Percentiles rank a stretch among this genome's conserved stretches.
These are phyloP conservation scores for Wickerhamiella lipophila DNA, from an alignment of 805 yeast genomes.

Conservation along the genomic window DNA sequence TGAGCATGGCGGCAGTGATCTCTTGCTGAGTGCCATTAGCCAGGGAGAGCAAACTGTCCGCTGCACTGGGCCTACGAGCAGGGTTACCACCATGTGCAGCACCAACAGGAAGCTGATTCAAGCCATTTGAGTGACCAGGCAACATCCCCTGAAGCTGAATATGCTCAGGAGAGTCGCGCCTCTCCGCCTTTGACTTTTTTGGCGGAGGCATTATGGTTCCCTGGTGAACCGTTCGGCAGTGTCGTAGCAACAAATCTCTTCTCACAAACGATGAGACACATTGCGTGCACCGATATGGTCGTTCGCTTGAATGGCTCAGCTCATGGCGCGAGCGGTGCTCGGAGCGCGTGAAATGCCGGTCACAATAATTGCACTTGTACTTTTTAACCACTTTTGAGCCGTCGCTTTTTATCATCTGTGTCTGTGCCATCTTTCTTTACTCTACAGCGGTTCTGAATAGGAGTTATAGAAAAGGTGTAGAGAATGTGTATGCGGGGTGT, in stretches of 20 bases:
- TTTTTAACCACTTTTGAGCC: constrained; percentile 38
- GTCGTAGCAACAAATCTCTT: constrained; percentile 63
- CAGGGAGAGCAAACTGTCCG: constrained; percentile 5
- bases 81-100: background rate
- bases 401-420: constrained; percentile 4
- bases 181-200: background rate
- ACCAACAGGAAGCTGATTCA: background rate
- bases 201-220: constrained; percentile 1
- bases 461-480: background rate
- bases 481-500: constrained; percentile 1
- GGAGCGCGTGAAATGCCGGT: constrained; percentile 64
- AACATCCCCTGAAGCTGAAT: background rate
- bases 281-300: constrained; percentile 62
- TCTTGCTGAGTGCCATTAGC: constrained; percentile 10
- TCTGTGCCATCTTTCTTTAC: background rate
- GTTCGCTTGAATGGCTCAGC: constrained; percentile 65
- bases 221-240: constrained; percentile 64
- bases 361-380: constrained; percentile 67
- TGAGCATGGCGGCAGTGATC: constrained; percentile 16
- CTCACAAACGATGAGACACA: constrained; percentile 66
- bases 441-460: background rate
- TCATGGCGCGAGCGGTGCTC: constrained; percentile 73
- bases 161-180: background rate
- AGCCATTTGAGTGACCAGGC: background rate
- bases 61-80: constrained; percentile 4